Evolutionary conservation across 352 stramenopile species (phyloP).

Genomic region (Phytophthora vignae): DNA sequence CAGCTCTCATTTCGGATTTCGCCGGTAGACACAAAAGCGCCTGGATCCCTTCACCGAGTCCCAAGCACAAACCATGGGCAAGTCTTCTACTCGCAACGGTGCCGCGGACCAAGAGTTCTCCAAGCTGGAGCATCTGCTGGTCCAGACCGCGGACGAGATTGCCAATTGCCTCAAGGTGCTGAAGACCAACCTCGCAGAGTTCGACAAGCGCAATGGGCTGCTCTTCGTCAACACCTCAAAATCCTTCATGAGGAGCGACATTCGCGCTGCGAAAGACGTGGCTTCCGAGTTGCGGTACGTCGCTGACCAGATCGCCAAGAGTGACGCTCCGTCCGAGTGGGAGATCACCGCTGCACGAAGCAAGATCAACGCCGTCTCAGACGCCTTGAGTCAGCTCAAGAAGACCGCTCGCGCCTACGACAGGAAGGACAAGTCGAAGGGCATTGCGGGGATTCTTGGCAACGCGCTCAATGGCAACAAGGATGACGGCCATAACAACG

Average conservation of each 20-base stretch:
- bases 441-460: background rate
- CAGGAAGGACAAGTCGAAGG: constrained; percentile 17
- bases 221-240: constrained; percentile 35
- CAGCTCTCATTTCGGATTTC: constrained; percentile 21
- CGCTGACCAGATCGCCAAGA: constrained; percentile 29
- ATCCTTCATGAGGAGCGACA: constrained; percentile 30
- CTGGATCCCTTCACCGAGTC: background rate
- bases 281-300: constrained; percentile 24
- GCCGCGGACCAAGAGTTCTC: constrained; percentile 24
- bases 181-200: constrained; percentile 32
- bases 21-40: background rate
- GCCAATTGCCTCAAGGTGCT: constrained; percentile 18
- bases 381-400: constrained; percentile 24
- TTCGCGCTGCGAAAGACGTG: constrained; percentile 30
- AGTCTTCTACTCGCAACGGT: constrained; percentile 12
- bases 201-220: constrained; percentile 28
- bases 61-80: constrained; percentile 26
- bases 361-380: constrained; percentile 19
- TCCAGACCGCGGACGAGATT: constrained; percentile 26
- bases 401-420: constrained; percentile 30
- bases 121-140: constrained; percentile 23
- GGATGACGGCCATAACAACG: background rate
- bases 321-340: constrained; percentile 13
- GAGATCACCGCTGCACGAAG: constrained; percentile 25
- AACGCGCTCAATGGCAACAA: background rate